These are phyloP conservation scores for Colletotrichum tropicale DNA, from an alignment of 2,329 filamentous ascomycete species.

Conservation along the genomic window DNA sequence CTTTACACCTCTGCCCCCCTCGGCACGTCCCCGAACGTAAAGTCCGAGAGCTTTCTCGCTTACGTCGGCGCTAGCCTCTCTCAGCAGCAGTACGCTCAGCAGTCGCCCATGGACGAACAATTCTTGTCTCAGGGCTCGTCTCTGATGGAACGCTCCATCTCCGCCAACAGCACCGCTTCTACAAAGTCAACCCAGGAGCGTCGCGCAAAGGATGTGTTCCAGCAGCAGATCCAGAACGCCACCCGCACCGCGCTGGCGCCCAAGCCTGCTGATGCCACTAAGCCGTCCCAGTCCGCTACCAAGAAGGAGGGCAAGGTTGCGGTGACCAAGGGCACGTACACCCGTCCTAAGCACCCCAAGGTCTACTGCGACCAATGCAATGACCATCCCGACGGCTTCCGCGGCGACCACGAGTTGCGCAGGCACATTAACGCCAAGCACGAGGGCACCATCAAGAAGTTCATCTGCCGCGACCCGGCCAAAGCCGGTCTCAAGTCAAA, in stretches of 20 bases:
- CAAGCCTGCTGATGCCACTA: slow-evolving; percentile 41
- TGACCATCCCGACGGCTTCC: slow-evolving; percentile 78
- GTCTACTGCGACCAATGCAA: slow-evolving; percentile 74
- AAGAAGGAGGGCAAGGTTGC: slow-evolving; percentile 48
- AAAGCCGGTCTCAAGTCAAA: slow-evolving; percentile 39
- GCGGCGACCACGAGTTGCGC: slow-evolving; percentile 82
- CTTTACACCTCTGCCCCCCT: slow-evolving; percentile 20
- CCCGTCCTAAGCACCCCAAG: slow-evolving; percentile 72
- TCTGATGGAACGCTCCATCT: slow-evolving; percentile 54
- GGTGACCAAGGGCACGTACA: slow-evolving; percentile 47
- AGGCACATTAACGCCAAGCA: slow-evolving; percentile 74
- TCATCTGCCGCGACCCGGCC: slow-evolving; percentile 60
- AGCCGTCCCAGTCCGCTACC: slow-evolving; percentile 23
- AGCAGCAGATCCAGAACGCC: slow-evolving; percentile 49
- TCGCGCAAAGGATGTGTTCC: slow-evolving; percentile 52
- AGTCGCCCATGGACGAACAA: slow-evolving; percentile 30
- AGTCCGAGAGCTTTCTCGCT: slow-evolving; percentile 32
- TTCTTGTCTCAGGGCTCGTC: slow-evolving; percentile 30
- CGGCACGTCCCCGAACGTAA: slow-evolving; percentile 30
- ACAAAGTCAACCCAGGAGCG: slow-evolving; percentile 46
- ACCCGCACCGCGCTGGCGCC: slow-evolving; percentile 45
- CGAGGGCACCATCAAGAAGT: slow-evolving; percentile 57
- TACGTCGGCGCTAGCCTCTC: slow-evolving; percentile 39
- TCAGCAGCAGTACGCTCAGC: slow-evolving; percentile 33
- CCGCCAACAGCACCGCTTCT: slow-evolving; percentile 50